A percentile compares a stretch with the other conserved stretches of the same genome.
These are phyloP conservation scores for Gnaphalium uliginosum DNA, from an alignment of 129 eudicot species.

Conservation along the genomic window DNA sequence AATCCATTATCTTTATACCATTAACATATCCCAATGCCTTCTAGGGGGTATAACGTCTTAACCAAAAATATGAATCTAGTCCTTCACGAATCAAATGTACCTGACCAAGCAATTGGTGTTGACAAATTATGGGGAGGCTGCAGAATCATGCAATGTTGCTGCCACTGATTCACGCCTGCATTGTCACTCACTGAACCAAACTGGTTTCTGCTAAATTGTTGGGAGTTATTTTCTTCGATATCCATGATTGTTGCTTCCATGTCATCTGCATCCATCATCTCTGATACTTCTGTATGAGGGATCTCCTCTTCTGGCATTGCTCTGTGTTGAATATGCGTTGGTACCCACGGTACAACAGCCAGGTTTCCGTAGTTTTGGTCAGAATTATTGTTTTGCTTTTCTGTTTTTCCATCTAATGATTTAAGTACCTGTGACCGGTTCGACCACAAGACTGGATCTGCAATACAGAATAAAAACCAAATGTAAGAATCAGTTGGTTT, in stretches of 20 bases:
- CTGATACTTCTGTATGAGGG: constrained; percentile 31
- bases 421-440: constrained; percentile 20
- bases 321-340: constrained; percentile 33
- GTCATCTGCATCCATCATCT: constrained; percentile 61
- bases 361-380: constrained; percentile 25
- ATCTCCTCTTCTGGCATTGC: constrained; percentile 14
- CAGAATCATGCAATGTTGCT: constrained; percentile 65
- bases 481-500: neutral
- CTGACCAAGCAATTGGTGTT: constrained; percentile 70
- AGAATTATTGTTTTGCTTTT: constrained; percentile 17
- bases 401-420: constrained; percentile 20
- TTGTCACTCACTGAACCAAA: constrained; percentile 22
- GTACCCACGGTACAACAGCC: constrained; percentile 88
- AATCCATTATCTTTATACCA: neutral
- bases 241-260: constrained; percentile 49
- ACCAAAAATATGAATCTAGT: neutral
- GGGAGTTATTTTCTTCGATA: constrained; percentile 39
- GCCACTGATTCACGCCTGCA: constrained; percentile 61
- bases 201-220: constrained; percentile 21
- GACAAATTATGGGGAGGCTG: constrained; percentile 54
- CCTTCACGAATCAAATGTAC: neutral
- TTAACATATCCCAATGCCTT: neutral
- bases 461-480: constrained; percentile 1
- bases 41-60: neutral
- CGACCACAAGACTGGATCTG: constrained; percentile 49